A percentile compares a stretch with the other conserved stretches of the same genome.
These are phyloP conservation scores for Colletotrichum graminicola DNA, from an alignment of 2,329 filamentous ascomycete species.

Conservation along the genomic window DNA sequence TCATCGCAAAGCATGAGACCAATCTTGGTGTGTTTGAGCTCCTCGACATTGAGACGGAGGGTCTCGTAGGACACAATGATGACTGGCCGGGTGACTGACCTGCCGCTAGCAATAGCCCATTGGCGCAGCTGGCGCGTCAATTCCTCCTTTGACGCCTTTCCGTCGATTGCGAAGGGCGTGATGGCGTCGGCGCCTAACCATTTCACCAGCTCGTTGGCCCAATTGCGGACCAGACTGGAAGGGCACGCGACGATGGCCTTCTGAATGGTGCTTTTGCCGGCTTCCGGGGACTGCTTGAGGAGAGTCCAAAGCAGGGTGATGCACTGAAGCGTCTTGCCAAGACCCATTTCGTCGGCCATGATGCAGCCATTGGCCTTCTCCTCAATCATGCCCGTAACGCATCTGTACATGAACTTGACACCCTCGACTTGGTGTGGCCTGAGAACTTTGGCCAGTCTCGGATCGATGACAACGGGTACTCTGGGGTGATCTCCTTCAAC, in stretches of 20 bases:
- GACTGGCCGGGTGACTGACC: constrained; percentile 88
- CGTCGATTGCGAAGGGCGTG: constrained; percentile 94
- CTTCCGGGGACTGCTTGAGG: constrained; percentile 93
- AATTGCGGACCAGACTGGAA: constrained; percentile 95
- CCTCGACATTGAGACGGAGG: constrained; percentile 88
- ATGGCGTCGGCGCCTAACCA: constrained; percentile 95
- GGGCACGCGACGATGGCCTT: constrained; percentile 98
- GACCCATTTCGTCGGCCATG: constrained; percentile 99
- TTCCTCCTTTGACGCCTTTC: constrained; percentile 95
- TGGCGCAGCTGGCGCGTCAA: constrained; percentile 90
- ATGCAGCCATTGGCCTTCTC: constrained; percentile 96
- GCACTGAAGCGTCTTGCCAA: constrained; percentile 97
- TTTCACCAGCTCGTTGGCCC: constrained; percentile 96
- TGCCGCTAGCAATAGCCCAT: constrained; percentile 93
- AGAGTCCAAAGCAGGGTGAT: constrained; percentile 97
- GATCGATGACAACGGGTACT: constrained; percentile 98
- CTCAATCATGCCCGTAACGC: constrained; percentile 95
- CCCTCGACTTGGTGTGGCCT: constrained; percentile 98
- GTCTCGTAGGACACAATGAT: constrained; percentile 99
- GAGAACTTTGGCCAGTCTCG: constrained; percentile 86
- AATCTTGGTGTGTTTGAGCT: constrained; percentile 90
- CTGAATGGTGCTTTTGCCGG: constrained; percentile 93
- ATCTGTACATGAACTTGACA: constrained; percentile 96
- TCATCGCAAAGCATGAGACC: constrained; percentile 96
- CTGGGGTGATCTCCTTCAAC: constrained; percentile 83